Evolutionary conservation across 306 rosid species (phyloP).

Genomic region (Vigna unguiculata): DNA sequence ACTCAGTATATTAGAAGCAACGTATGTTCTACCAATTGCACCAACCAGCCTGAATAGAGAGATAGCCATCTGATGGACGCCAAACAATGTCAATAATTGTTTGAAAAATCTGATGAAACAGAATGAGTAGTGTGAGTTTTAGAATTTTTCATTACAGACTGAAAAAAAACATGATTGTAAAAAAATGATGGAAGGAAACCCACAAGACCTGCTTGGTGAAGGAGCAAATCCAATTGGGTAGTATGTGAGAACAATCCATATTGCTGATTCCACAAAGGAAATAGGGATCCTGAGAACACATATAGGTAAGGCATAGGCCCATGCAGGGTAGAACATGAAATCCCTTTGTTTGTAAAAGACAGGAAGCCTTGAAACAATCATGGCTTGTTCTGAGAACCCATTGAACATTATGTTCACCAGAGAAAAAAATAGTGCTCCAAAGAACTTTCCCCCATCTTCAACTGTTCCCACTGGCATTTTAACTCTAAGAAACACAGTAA

Average conservation of each 20-base stretch:
- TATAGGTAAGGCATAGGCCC: conserved; percentile 81
- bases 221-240: conserved; percentile 90
- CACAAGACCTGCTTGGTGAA: conserved; percentile 66
- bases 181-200: conserved; percentile 3
- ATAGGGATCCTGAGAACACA: conserved; percentile 81
- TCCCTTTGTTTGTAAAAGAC: conserved; percentile 83
- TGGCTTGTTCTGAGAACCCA: conserved; percentile 72
- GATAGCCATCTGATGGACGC: conserved; percentile 71
- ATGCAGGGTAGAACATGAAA: conserved; percentile 76
- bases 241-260: conserved; percentile 80
- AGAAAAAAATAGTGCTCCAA: conserved; percentile 77
- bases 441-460: conserved; percentile 59
- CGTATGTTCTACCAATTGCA: conserved; percentile 62
- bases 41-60: conserved; percentile 70
- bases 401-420: conserved; percentile 76
- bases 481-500: conserved; percentile 74
- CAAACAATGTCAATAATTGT: conserved; percentile 61
- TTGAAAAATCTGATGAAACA: conserved; percentile 60
- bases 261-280: conserved; percentile 67
- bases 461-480: conserved; percentile 68
- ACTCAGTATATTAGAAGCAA: conserved; percentile 59
- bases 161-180: not conserved
- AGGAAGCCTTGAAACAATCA: conserved; percentile 70
- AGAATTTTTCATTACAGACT: not conserved
- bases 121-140: not conserved